These are phyloP conservation scores for Calonectria hawksworthii DNA, from an alignment of 2,329 filamentous ascomycete species.

Conservation along the genomic window DNA sequence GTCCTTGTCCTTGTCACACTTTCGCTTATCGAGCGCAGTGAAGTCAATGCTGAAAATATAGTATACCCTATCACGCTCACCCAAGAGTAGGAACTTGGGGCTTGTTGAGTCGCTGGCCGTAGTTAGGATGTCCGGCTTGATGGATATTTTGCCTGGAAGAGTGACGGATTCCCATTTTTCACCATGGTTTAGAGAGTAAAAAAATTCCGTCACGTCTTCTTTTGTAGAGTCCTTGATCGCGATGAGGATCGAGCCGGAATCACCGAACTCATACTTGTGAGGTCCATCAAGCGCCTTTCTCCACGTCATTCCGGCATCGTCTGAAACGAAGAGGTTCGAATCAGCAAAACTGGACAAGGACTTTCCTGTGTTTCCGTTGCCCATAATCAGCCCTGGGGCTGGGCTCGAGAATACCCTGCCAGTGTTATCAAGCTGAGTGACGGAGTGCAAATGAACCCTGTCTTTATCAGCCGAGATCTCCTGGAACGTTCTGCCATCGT, in stretches of 20 bases:
- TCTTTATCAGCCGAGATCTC: conserved; percentile 77
- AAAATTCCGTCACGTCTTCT: conserved; percentile 69
- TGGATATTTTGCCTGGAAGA: conserved; percentile 75
- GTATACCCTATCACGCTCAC: conserved; percentile 68
- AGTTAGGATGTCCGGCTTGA: conserved; percentile 81
- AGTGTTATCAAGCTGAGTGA: conserved; percentile 85
- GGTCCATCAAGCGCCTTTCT: conserved; percentile 80
- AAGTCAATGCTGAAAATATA: conserved; percentile 87
- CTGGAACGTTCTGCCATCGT: conserved; percentile 91
- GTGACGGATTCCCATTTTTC: conserved; percentile 83
- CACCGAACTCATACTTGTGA: conserved; percentile 97
- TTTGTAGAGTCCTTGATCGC: conserved; percentile 82
- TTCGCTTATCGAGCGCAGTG: conserved; percentile 81
- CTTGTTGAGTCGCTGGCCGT: conserved; percentile 95
- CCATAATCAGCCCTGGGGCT: conserved; percentile 94
- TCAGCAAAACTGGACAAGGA: conserved; percentile 78
- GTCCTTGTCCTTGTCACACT: conserved; percentile 79
- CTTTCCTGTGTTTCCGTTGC: conserved; percentile 89
- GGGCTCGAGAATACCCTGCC: conserved; percentile 94
- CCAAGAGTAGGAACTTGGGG: conserved; percentile 88
- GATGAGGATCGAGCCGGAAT: conserved; percentile 89
- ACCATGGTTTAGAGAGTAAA: conserved; percentile 91
- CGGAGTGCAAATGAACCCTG: conserved; percentile 89
- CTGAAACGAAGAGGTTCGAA: conserved; percentile 87
- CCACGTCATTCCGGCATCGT: conserved; percentile 93